Evolutionary conservation across 495 filamentous ascomycete genomes (phyloP), one percentile per base, ranked within the genome.

Genomic region (Aspergillus biplanus): DNA sequence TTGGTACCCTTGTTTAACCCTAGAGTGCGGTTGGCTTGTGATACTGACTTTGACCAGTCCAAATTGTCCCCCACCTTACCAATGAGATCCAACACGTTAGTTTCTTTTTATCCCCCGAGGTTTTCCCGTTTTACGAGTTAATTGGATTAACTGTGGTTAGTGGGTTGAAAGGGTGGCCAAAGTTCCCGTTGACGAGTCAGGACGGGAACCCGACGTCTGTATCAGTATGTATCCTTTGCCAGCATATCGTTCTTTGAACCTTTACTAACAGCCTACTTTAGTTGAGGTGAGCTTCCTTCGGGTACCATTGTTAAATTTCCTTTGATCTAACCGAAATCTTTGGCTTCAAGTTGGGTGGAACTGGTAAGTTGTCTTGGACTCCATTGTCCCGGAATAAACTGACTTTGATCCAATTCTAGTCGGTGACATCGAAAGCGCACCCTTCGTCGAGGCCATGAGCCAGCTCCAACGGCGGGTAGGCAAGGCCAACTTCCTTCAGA

Each of bases 51-150:
- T n/a, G 13, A 12, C 93, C 89, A 4, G 92, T 95, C 27, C 91
- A 95, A 73, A 88, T 95, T 11, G 93, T 97, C 16, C 94, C 93
- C 2, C 94, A 98, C 73, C 76, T 97, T 48, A 96, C 92, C 18
- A 86, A 96, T 67, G 91, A 87, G 4, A 94, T 98, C 63, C 90
- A 97, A 74, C 89, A 96, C 46, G 64, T 66, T 32, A 56, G 64
- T 66, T 34, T 7, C 31, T 46, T 6, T 27, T 27, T 27, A 27
- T 27, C 12, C 27, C 6, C 16, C 5, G 31, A 18, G 31, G 8
- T 37, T 27, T 31, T 31, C 21, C 1, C 21, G 9, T 4, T 50
- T 46, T 12, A 7, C 39, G 0, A 4, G n/a, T 58, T 32, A 15
- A n/a, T 50, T 52, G 37, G 35, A n/a, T 34, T 58, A 57, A 47